A percentile compares a stretch with the other conserved stretches of the same genome.
phyloP scores from a whole-genome alignment of 169 alveolate genomes.

The Cyclospora cayetanensis region DNA sequence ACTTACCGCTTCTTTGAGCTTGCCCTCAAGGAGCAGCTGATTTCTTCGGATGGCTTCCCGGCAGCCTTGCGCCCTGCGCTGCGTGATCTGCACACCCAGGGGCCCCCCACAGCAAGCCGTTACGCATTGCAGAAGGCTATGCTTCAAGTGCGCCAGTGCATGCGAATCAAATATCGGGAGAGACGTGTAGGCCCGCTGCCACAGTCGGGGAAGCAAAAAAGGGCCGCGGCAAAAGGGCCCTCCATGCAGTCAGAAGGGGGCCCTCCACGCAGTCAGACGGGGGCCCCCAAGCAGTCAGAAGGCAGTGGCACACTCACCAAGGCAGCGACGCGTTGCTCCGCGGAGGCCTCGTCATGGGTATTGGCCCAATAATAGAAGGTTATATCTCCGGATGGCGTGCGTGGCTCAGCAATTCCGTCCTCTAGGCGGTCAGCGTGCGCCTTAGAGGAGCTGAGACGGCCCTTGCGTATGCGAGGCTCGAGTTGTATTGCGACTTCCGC shows the following conservation, averaged over 20 bases:
- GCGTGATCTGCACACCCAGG: slow-evolving; percentile 42
- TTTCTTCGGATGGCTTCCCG: slow-evolving; percentile 67
- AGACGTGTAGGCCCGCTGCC: not conserved
- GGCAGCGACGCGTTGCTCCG: slow-evolving; percentile 58
- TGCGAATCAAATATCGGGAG: not conserved
- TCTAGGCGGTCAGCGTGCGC: not conserved
- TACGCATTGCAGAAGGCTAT: not conserved
- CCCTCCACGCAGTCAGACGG: too few relatives aligned
- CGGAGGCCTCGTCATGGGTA: slow-evolving; percentile 4
- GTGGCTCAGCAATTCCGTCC: not conserved
- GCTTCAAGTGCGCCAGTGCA: not conserved
- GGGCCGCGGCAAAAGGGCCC: too few relatives aligned
- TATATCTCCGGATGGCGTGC: not conserved
- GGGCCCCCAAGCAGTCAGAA: too few relatives aligned
- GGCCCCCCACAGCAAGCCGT: not conserved
- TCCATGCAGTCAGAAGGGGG: too few relatives aligned
- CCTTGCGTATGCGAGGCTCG: slow-evolving; percentile 58
- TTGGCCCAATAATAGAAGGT: slow-evolving; percentile 60
- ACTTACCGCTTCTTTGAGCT: slow-evolving; percentile 52
- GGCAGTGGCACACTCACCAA: too few relatives aligned
- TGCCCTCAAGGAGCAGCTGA: slow-evolving; percentile 54
- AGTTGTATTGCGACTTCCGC: slow-evolving; percentile 65
- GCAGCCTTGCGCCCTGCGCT: slow-evolving; percentile 66
- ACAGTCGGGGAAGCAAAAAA: too few relatives aligned
- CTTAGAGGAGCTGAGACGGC: slow-evolving; percentile 26